Base-by-base conservation (phyloP, 257 asterid genomes). In the Handroanthus guayacan region DNA sequence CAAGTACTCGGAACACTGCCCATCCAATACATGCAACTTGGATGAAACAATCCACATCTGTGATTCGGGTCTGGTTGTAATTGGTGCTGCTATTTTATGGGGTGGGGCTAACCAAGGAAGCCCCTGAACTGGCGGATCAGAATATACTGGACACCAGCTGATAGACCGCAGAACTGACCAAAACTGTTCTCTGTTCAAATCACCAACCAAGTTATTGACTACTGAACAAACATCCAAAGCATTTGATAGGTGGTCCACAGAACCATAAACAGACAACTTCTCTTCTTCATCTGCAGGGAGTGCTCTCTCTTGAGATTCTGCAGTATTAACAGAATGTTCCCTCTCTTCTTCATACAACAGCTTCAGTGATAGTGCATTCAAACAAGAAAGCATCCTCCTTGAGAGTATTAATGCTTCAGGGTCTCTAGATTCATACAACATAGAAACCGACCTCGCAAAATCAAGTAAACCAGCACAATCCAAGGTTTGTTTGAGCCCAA, bases 11-110 rank as follows among this genome's bases (percentile, higher is more conserved):
- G 95, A 86, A 81, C 97, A 90, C 75, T 89, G 93, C 39, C 97
- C 97, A 75, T 89, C 93, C 82, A 94, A 80, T 81, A 94, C 72
- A 82, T 87, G 92, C 84, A 90, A 75, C 80, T 84, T 87, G 39
- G 92, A 86, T 67, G 99, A 92, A 74, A 87, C 90, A 79, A 87
- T 82, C 99, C 99, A 94, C 96, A 92, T 90, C 78, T 92, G 93
- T 64, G 99, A 89, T 84, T 83, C 70, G 64, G 97, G 96, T 68
- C 97, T 87, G 78, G 92, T 91, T 64, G 56, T 81, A 82, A 76
- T 44, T 41, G 99, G 97, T 62, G 95, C 87, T 67, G 95, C 95
- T 69, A 90, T 85, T 57, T 78, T 80, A 71, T 78, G 73, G 7
- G 71, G 79, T 38, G 93, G 78, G 78, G 75, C 86, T 77, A 86